A percentile compares a stretch with the other conserved stretches of the same genome.
Evolutionary conservation across 129 eudicot species (phyloP).

Genomic region (Saposhnikovia divaricata): DNA sequence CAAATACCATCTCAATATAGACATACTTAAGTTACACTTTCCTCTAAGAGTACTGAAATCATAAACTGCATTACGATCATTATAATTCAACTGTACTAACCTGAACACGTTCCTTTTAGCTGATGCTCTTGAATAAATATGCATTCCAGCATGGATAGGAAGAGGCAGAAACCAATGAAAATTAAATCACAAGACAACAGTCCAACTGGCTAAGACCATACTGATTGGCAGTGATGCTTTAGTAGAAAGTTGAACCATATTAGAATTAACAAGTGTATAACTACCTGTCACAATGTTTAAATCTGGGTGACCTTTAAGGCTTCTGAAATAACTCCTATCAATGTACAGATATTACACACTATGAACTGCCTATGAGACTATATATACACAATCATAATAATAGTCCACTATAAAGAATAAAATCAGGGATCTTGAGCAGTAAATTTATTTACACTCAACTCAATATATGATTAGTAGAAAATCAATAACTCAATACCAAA

Average conservation of each 20-base stretch:
- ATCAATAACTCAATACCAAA: background rate
- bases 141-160: slow-evolving; percentile 82
- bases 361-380: background rate
- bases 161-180: slow-evolving; percentile 11
- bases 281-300: background rate
- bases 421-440: background rate
- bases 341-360: background rate
- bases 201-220: background rate
- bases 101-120: slow-evolving; percentile 99
- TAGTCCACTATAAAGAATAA: background rate
- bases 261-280: background rate
- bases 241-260: background rate
- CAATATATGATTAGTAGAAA: background rate
- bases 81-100: slow-evolving; percentile 22
- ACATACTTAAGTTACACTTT: background rate
- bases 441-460: background rate
- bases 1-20: background rate
- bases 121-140: slow-evolving; percentile 83
- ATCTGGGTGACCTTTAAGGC: background rate
- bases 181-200: background rate
- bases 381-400: background rate
- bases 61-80: background rate
- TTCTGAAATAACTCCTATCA: background rate
- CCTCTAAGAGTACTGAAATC: background rate
- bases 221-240: background rate